phyloP scores from a whole-genome alignment of 2,329 filamentous ascomycete genomes.

The Arachnomyces sp. region DNA sequence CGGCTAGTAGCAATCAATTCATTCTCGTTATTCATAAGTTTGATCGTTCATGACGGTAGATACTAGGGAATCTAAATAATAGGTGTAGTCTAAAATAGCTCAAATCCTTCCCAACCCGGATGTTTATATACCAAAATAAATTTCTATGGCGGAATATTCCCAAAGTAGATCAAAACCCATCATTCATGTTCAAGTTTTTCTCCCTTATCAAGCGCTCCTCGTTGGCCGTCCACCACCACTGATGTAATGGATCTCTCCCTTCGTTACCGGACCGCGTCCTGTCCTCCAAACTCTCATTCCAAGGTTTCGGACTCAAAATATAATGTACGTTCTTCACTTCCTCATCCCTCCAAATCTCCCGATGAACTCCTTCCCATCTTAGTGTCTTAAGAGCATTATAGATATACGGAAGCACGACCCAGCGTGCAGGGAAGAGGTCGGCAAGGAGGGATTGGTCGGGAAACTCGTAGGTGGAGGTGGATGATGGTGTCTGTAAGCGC shows the following conservation, averaged over 20 bases:
- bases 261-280: constrained; percentile 11
- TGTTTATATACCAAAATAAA: too few relatives aligned
- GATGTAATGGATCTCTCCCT: constrained; percentile 42
- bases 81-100: too few relatives aligned
- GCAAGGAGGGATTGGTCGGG: constrained; percentile 52
- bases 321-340: constrained; percentile 58
- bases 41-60: too few relatives aligned
- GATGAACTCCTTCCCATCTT: constrained; percentile 48
- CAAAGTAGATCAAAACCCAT: constrained; percentile 50
- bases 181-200: constrained; percentile 40
- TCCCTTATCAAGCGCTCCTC: constrained; percentile 43
- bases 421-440: constrained; percentile 51
- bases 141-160: too few relatives aligned
- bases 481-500: constrained; percentile 38
- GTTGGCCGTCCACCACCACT: constrained; percentile 53
- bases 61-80: too few relatives aligned
- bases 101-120: too few relatives aligned
- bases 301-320: constrained; percentile 55
- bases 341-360: constrained; percentile 53
- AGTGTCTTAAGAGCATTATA: constrained; percentile 58
- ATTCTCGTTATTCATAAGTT: too few relatives aligned
- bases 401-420: constrained; percentile 53
- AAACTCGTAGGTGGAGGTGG: constrained; percentile 49
- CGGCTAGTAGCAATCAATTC: too few relatives aligned
- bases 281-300: constrained; percentile 42